Evolutionary conservation across 495 filamentous ascomycete species (phyloP).

Genomic region (Aspergillus sclerotioniger): DNA sequence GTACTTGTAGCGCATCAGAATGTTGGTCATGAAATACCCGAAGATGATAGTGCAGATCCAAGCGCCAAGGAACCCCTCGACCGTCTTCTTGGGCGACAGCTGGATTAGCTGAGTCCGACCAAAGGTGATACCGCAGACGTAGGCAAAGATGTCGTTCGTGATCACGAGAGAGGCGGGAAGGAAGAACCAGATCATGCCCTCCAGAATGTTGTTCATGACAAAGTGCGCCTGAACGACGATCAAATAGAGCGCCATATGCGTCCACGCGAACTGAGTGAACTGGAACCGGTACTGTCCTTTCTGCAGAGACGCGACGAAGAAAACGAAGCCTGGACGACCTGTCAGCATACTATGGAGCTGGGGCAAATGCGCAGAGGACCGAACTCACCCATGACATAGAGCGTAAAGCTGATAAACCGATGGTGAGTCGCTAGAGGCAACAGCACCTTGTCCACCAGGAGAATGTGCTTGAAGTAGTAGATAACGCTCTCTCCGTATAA

Average conservation of each 20-base stretch:
- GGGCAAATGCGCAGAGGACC: not conserved
- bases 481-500: conserved; percentile 98
- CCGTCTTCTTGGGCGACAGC: conserved; percentile 98
- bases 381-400: conserved; percentile 88
- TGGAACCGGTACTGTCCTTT: conserved; percentile 96
- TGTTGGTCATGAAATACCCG: conserved; percentile 77
- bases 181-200: conserved; percentile 99
- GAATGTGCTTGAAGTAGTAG: conserved; percentile 99
- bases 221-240: conserved; percentile 99
- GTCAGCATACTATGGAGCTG: not conserved
- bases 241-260: conserved; percentile 97
- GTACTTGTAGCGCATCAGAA: conserved; percentile 90
- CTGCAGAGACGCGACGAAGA: conserved; percentile 95
- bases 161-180: conserved; percentile 92
- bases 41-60: conserved; percentile 94
- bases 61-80: conserved; percentile 95
- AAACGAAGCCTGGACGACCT: conserved; percentile 77
- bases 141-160: conserved; percentile 98
- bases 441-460: conserved; percentile 90
- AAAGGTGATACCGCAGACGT: conserved; percentile 95
- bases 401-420: conserved; percentile 96
- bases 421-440: conserved; percentile 95
- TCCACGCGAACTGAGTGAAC: conserved; percentile 99
- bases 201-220: conserved; percentile 99
- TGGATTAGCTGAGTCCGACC: conserved; percentile 97